These are phyloP conservation scores for Xylariaceae sp. DNA, from an alignment of 2,329 filamentous ascomycete species.

Conservation along the genomic window DNA sequence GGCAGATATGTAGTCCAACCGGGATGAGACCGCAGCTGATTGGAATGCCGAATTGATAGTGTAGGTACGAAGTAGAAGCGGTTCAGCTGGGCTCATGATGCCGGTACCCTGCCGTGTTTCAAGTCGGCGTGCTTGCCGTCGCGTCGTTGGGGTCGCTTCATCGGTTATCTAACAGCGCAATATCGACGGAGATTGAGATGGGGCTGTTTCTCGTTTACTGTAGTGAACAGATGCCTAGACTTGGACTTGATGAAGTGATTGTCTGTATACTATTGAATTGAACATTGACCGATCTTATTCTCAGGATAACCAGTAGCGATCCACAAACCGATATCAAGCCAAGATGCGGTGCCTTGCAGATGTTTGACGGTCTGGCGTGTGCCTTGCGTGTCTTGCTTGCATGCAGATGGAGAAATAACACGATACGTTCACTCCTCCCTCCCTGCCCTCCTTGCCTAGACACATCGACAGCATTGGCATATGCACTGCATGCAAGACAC, in stretches of 20 bases:
- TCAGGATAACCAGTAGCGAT: no score
- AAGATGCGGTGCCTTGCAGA: background rate
- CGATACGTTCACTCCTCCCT: background rate
- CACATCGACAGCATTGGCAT: background rate
- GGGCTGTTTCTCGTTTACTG: no score
- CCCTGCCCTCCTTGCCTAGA: background rate
- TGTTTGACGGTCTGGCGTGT: background rate
- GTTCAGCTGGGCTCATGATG: background rate
- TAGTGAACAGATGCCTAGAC: no score
- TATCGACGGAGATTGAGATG: no score
- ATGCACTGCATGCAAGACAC: background rate
- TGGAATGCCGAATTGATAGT: background rate
- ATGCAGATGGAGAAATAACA: background rate
- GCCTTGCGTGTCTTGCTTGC: background rate
- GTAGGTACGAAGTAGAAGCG: no score
- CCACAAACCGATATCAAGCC: background rate
- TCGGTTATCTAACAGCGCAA: background rate
- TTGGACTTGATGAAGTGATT: no score
- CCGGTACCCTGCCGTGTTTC: background rate
- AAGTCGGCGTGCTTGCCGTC: background rate
- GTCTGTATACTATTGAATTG: no score
- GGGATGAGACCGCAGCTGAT: background rate
- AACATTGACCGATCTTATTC: no score
- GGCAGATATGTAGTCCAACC: background rate
- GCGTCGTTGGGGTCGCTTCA: background rate